Conservation (phyloP, 805 yeast genomes). For the Schwanniomyces polymorphus region DNA sequence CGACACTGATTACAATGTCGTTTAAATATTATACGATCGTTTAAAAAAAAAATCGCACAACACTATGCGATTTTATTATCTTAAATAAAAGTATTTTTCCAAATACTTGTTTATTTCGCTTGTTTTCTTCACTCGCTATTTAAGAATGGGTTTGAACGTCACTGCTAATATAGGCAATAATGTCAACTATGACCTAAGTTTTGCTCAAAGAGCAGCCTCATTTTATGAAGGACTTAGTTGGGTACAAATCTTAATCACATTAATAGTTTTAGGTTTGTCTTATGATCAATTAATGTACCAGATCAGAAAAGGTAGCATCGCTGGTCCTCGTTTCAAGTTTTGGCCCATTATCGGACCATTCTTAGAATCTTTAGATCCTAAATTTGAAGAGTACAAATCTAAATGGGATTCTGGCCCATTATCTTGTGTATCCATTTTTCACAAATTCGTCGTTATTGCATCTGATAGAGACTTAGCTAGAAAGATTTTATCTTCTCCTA, state of each 20-base stretch:
- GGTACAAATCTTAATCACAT: constrained; percentile 51
- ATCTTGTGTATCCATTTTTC: constrained; percentile 96
- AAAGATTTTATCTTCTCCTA: constrained; percentile 80
- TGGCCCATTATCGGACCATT: constrained; percentile 98
- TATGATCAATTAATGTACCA: constrained; percentile 83
- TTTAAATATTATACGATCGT: constrained; percentile 1
- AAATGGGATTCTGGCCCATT: constrained; percentile 95
- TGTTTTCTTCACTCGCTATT: neutral
- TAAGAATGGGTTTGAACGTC: constrained; percentile 2
- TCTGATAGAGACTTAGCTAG: constrained; percentile 85
- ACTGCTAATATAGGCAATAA: constrained; percentile 2
- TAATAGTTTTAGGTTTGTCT: constrained; percentile 48
- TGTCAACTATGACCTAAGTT: constrained; percentile 1
- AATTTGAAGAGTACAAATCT: constrained; percentile 87
- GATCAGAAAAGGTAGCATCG: constrained; percentile 79
- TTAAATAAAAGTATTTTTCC: neutral
- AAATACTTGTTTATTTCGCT: neutral
- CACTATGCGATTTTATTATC: neutral
- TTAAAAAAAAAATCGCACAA: neutral
- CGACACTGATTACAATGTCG: constrained; percentile 1
- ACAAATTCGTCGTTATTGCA: constrained; percentile 95
- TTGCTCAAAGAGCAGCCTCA: constrained; percentile 11
- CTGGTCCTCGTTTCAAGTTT: constrained; percentile 83
- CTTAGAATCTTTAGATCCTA: constrained; percentile 90
- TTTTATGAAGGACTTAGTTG: constrained; percentile 40